Evolutionary conservation across 352 stramenopile species (phyloP), one percentile per base, ranked within the genome.

Genomic region (Nothophytophthora sp.): DNA sequence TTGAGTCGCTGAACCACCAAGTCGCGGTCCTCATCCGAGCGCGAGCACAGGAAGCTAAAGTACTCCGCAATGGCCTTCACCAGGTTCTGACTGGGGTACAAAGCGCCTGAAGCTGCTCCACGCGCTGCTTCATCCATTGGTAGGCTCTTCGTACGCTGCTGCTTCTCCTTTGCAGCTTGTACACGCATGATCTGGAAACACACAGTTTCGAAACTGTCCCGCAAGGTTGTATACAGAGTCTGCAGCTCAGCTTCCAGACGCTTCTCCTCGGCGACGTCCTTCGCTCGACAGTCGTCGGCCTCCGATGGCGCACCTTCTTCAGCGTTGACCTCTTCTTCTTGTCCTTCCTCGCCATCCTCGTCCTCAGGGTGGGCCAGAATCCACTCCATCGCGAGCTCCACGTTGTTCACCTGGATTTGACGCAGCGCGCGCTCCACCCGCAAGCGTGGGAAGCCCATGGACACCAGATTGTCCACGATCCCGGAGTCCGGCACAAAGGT

Each of bases 311-410:
- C 57, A 48, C 53, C n/a, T n/a, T n/a, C 57, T 1, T 72, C 61
- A 20, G 47, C 44, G 8, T 57, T 60, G 9, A 48, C 54, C 19
- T 77, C 63, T 32, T 64, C 53, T 10, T 59, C 47, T 22, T 63
- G 55, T 18, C 40, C 48, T 35, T 73, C 55, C 11, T 70, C 59
- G 55, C 16, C 53, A 20, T 43, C 55, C n/a, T 84, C 76, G 20
- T 87, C 71, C 34, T 92, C 80, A 22, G 93, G 93, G 67, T 99
- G 87, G 4, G 83, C 77, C 16, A 99, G 51, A 23, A 98, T 90
- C 80, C 96, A 99, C 57, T 99, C 96, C 94, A 98, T 98, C 1
- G 90, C 96, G 28, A 98, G 60, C 57, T 99, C 95, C 3, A 98
- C 73, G 43, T 95, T 81, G 49, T 98, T 98, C 11, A 90, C 75